Conservation (phyloP, 2,329 filamentous ascomycete genomes). For the Sodiomyces alkalinus region DNA sequence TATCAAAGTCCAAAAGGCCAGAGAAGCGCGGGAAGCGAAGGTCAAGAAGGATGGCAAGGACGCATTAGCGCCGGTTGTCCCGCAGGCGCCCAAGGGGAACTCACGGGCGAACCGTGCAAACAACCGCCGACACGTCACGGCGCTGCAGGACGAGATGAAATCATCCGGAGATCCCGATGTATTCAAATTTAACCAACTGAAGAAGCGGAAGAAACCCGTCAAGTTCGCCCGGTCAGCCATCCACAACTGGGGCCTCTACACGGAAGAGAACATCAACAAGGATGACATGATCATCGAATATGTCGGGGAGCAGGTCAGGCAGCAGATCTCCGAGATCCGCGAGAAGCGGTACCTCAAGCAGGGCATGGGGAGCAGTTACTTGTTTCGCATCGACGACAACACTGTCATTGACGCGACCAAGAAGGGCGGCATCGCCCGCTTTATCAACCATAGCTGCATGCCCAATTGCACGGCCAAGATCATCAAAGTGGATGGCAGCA, state of each 20-base stretch:
- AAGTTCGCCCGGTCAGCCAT: slow-evolving; percentile 96
- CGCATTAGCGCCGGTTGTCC: slow-evolving; percentile 47
- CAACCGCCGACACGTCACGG: slow-evolving; percentile 84
- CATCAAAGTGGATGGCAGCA: slow-evolving; percentile 95
- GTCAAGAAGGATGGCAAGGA: slow-evolving; percentile 53
- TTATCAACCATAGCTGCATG: slow-evolving; percentile 98
- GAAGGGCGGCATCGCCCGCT: slow-evolving; percentile 92
- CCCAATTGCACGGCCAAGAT: slow-evolving; percentile 99
- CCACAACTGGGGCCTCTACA: slow-evolving; percentile 96
- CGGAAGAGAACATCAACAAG: slow-evolving; percentile 90
- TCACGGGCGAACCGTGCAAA: slow-evolving; percentile 91
- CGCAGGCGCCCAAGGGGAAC: slow-evolving; percentile 73
- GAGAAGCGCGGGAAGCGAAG: slow-evolving; percentile 77
- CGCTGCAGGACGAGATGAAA: slow-evolving; percentile 90
- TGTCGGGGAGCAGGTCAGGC: slow-evolving; percentile 90
- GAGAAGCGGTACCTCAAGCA: slow-evolving; percentile 88
- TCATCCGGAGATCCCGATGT: slow-evolving; percentile 77
- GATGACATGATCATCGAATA: slow-evolving; percentile 99
- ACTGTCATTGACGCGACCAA: slow-evolving; percentile 97
- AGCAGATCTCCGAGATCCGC: slow-evolving; percentile 92
- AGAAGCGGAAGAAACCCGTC: slow-evolving; percentile 98
- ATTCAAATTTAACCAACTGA: slow-evolving; percentile 94
- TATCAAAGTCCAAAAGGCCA: slow-evolving; percentile 83
- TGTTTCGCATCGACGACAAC: slow-evolving; percentile 96
- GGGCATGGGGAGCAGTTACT: slow-evolving; percentile 90